Evolutionary conservation across 225 moss, liverwort and hornwort species (phyloP).

Genomic region (Marchantia paleacea): DNA sequence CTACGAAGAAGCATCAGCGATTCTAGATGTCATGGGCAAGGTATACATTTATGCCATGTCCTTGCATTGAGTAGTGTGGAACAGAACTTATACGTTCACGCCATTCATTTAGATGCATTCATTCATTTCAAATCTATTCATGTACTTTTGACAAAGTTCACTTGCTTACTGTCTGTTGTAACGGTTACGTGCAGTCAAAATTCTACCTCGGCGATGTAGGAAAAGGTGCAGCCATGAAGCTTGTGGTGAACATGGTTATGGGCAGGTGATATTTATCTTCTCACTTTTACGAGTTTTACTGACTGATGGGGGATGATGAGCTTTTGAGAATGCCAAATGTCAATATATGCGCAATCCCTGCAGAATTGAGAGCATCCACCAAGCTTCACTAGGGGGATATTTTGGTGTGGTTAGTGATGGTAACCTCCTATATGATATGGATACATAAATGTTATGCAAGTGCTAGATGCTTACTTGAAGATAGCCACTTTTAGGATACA

Average conservation of each 20-base stretch:
- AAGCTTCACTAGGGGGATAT: no score
- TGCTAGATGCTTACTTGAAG: no score
- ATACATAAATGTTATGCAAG: no score
- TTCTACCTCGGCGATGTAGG: conserved; percentile 87
- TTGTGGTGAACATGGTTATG: conserved; percentile 97
- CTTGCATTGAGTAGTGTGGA: no score
- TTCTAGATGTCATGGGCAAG: conserved; percentile 96
- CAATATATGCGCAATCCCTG: no score
- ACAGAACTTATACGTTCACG: no score
- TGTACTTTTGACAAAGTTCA: not conserved
- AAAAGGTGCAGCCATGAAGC: conserved; percentile 91
- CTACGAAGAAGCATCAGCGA: conserved; percentile 65
- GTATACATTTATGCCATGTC: conserved; percentile 20
- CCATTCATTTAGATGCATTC: no score
- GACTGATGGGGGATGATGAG: no score
- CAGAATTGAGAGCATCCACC: no score
- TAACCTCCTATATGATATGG: no score
- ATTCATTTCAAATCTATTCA: not conserved
- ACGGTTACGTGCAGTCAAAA: conserved; percentile 51
- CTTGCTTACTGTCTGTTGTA: conserved; percentile 2
- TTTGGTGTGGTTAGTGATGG: no score
- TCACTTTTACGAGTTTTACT: not conserved
- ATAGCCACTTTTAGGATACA: no score
- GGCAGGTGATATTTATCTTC: conserved; percentile 53
- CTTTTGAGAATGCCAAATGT: not conserved